Base-by-base conservation (phyloP, 2,329 filamentous ascomycete species). In the Beauveria bassiana region DNA sequence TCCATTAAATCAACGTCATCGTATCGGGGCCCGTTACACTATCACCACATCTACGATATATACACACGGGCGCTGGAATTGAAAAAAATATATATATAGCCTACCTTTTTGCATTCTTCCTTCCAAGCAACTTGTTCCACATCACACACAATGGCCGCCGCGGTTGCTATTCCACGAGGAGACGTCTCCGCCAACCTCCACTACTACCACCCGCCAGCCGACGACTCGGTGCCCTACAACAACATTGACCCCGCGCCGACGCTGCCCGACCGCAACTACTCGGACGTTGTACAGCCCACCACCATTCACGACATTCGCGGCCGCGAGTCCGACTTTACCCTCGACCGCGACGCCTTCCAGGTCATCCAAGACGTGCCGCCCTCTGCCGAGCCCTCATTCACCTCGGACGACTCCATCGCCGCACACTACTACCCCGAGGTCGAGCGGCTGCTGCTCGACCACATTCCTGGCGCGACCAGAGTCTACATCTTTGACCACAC, bases 401-500 rank as follows among this genome's bases (percentile, higher is more conserved):
- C 73, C 4, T 85, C 90, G 71, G 88, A 92, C 68, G 83, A 79
- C 12, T 84, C 83, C 63, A 90, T 97, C 73, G 76, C 83, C 69
- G 68, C 75, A 1, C 81, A 85, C 59, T 97, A 96, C 79, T 97
- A 97, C 77, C 88, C 91, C 0, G 91, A 96, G 71, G 84, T 96
- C 9, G 88, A 93, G 74, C 72, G 81, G 54, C 77, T 96, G 28
- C 77, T 97, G 0, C 76, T 92, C 2, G 76, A 84, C 16, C 74
- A 84, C 62, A 79, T 96, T 18, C 86, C 87, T 0, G 89, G 88
- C 59, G 81, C 84, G 28, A 80, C 83, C 61, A 80, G 81, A 5
- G 78, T 96, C 34, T 78, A 90, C 66, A 77, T 96, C 70, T 96
- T 96, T 75, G 91, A 96, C 78, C 90, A 96, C 77, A 96, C 91